phyloP scores from a whole-genome alignment of 306 rosid genomes.

The Cucumis melo region DNA sequence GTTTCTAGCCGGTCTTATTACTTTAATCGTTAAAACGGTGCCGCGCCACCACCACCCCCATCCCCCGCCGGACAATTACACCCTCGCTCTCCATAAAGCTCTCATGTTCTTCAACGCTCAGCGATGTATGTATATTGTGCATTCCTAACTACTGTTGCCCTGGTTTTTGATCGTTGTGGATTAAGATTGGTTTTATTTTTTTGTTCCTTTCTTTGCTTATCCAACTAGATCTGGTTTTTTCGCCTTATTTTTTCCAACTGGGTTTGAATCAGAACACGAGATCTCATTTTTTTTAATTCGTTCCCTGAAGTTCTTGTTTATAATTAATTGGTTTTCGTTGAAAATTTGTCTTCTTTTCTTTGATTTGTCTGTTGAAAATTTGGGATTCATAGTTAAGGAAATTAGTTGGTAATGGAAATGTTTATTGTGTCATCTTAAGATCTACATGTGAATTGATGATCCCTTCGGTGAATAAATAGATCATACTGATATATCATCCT shows the following conservation, averaged over 20 bases:
- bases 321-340: background rate
- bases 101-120: conserved; percentile 98
- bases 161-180: background rate
- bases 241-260: background rate
- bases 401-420: background rate
- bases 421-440: background rate
- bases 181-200: background rate
- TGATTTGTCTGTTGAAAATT: background rate
- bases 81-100: conserved; percentile 84
- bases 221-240: background rate
- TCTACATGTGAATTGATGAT: background rate
- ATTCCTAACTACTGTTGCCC: background rate
- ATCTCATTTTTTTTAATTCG: background rate
- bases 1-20: conserved; percentile 54
- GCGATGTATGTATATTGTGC: conserved; percentile 32
- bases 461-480: background rate
- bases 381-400: background rate
- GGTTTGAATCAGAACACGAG: background rate
- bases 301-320: background rate
- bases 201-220: background rate
- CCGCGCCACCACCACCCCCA: conserved; percentile 59
- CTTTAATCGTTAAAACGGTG: conserved; percentile 68
- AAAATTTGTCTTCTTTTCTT: background rate
- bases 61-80: conserved; percentile 83
- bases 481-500: background rate